Evolutionary conservation across 2,329 filamentous ascomycete genomes (phyloP), one percentile per base, ranked within the genome.

Genomic region (Fusarium dlaminii): DNA sequence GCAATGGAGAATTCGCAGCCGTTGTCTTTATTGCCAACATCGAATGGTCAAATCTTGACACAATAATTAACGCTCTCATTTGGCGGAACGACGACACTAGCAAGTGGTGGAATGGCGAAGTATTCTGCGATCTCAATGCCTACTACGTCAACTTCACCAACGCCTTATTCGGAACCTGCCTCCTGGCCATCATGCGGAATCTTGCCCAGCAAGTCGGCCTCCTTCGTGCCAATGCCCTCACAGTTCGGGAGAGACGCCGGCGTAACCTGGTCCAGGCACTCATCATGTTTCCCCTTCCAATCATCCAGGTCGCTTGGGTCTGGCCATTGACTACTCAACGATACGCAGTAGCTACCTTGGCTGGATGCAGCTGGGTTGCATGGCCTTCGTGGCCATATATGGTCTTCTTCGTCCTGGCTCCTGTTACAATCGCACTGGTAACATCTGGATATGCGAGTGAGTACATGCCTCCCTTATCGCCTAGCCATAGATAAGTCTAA

Each of bases 131-230:
- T 74, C 15, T 89, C 39, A 83, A 87, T 74, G 77, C 84, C 18
- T 88, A 86, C 43, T 78, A 86, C 34, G 83, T 87, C 70, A 88
- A 88, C 68, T 81, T 85, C 74, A 66, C 49, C 63, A 83, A 87
- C 45, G 84, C 84, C 4, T 75, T 87, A 46, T 90, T 85, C 77
- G 83, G 83, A 45, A 85, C 86, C n/a, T 85, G 86, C 40, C 81
- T 89, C 49, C 85, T 89, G 57, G 86, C 87, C 77, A 86, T 89
- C 65, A 87, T 90, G 84, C 84, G 85, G 20, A 86, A 88, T 49
- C 83, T 90, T 15, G 84, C 88, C 20, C 78, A 82, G 42, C 87
- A 88, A 74, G 84, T 90, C 60, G 84, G 83, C 37, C 77, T 87
- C 32, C 72, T 84, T 58, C 81, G 86, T 6, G 84, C 83, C 30